Base-by-base conservation (phyloP, 73 alveolate species). In the Paramecium primaurelia region DNA sequence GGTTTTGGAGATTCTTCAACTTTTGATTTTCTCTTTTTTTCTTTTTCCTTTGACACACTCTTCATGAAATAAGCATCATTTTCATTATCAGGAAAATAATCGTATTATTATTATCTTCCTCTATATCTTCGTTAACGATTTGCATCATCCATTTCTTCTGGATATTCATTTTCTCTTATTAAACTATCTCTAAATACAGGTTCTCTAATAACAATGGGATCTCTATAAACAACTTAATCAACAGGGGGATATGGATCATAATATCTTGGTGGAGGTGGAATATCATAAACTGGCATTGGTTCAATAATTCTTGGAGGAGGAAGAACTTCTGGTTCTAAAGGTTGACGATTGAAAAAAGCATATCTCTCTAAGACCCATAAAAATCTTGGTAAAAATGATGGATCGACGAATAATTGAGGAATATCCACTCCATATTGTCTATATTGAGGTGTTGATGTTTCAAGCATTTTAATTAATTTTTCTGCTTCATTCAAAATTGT, bases 401-500 rank as follows among this genome's bases (percentile, higher is more conserved):
- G 91, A 80, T 80, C 91, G 16, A 80, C 91, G 45, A 44, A 44
- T 47, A 80, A 80, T 80, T 80, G 38, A 44, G 91, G 91, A 10
- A 80, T 80, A 80, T 80, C 91, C 6, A 80, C 73, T 26, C 91
- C 91, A 22, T 45, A 80, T 49, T 42, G 49, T 47, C 73, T 80
- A 49, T 25, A 40, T 42, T 80, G 7, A 2, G 91, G 91, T 25
- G 47, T 80, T 1, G 8, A 2, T 45, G 71, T 11, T 44, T 80
- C 91, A 20, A 80, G 30, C 2, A 18, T 2, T 47, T 25, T 45
- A 6, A 80, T 42, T 16, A 80, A 3, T 26, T 44, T 20, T 0
- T 80, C 91, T 11, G 91, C 91, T 25, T 80, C 75, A 26, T 26
- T 80, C 16, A 80, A 25, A 5, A 80, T 18, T 3, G 18, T 28